phyloP scores from a whole-genome alignment of 140 eudicot genomes.

The Stevia rebaudiana region DNA sequence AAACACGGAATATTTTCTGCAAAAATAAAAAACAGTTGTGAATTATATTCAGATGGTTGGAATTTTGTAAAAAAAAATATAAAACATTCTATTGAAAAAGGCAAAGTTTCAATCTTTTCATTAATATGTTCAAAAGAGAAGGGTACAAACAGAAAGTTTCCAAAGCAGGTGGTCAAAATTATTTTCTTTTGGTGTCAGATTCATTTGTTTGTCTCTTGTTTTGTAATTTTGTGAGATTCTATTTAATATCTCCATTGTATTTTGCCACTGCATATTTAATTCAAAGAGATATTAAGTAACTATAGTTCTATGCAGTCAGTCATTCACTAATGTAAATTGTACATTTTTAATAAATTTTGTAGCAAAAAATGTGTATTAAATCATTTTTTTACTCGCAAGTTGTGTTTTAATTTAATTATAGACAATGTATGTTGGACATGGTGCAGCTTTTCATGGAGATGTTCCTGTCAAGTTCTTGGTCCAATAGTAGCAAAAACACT shows the following conservation, averaged over 20 bases:
- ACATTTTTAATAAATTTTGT: too few relatives aligned
- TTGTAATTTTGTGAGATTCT: conserved; percentile 18
- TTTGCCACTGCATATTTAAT: neutral
- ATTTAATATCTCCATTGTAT: too few relatives aligned
- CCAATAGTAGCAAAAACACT: conserved; percentile 13
- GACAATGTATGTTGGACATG: conserved; percentile 16
- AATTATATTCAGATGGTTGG: neutral
- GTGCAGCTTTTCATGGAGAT: conserved; percentile 33
- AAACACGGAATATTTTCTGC: neutral
- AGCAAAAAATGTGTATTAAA: neutral
- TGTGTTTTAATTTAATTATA: neutral
- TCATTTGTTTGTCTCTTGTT: conserved; percentile 17
- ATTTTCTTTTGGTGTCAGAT: conserved; percentile 32
- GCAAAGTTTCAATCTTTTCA: conserved; percentile 12
- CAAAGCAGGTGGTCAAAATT: conserved; percentile 34
- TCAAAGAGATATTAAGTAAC: neutral
- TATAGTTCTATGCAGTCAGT: too few relatives aligned
- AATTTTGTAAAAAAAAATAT: neutral
- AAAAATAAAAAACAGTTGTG: neutral
- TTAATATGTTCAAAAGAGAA: conserved; percentile 2
- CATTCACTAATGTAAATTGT: too few relatives aligned
- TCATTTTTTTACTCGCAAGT: neutral
- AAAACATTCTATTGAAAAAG: neutral
- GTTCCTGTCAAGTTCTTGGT: conserved; percentile 33
- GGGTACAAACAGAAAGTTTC: conserved; percentile 24